Evolutionary conservation across 805 yeast species (phyloP).

Genomic region (Saccharomycopsis sp.): DNA sequence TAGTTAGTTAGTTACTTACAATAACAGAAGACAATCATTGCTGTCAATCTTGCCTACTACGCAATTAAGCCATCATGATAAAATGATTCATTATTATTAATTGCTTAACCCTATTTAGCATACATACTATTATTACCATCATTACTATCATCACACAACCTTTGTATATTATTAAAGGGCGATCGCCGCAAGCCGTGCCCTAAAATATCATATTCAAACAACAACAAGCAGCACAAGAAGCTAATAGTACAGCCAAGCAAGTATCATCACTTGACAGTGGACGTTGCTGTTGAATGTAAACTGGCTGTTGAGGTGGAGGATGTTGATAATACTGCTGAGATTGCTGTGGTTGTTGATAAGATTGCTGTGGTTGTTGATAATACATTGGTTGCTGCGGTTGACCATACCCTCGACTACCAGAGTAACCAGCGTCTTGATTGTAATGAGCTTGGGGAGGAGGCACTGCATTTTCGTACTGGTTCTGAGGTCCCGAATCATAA

Average conservation of each 20-base stretch:
- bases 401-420: no score
- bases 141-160: no score
- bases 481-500: conserved; percentile 13
- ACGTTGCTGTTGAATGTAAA: conserved; percentile 14
- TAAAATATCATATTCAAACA: conserved; percentile 18
- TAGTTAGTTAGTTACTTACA: no score
- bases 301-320: conserved; percentile 14
- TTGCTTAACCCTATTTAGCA: no score
- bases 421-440: conserved; percentile 8
- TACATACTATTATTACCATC: no score
- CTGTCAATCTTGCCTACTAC: no score
- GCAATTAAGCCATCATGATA: no score
- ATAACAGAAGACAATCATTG: no score
- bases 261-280: conserved; percentile 10
- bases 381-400: conserved; percentile 14
- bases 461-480: conserved; percentile 6
- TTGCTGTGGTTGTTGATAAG: conserved; percentile 1
- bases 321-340: conserved; percentile 1
- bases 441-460: conserved; percentile 13
- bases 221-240: conserved; percentile 21
- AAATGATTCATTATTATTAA: no score
- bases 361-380: conserved; percentile 5
- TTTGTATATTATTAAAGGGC: no score
- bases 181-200: no score
- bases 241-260: conserved; percentile 16